Conservation (phyloP, 345 rosid species). For the Turnera subulata region DNA sequence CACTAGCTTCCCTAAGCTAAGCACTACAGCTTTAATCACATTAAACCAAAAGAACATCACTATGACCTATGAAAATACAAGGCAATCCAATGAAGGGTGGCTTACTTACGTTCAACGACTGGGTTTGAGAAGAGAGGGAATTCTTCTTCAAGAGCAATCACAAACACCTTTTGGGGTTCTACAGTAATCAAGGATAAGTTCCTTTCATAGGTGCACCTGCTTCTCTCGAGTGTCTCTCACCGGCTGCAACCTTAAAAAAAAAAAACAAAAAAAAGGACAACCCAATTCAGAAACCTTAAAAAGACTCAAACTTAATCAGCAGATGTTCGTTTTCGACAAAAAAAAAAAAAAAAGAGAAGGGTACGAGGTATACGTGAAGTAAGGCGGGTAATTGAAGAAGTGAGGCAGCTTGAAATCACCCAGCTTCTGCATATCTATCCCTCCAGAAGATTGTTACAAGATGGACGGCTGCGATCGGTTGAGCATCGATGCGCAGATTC, state of each 20-base stretch:
- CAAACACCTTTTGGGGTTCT: slow-evolving; percentile 59
- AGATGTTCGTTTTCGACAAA: background rate
- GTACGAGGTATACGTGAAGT: slow-evolving; percentile 69
- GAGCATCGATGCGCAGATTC: too few species aligned
- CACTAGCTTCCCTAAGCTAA: background rate
- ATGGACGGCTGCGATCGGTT: too few species aligned
- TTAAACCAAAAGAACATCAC: background rate
- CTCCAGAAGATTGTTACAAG: too few species aligned
- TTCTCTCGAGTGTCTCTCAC: slow-evolving; percentile 95
- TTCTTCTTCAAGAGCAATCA: slow-evolving; percentile 73
- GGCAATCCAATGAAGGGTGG: too few species aligned
- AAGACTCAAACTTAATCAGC: background rate
- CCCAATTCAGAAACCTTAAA: background rate
- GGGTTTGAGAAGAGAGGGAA: slow-evolving; percentile 81
- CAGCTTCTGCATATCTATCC: slow-evolving; percentile 61
- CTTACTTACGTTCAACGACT: slow-evolving; percentile 61
- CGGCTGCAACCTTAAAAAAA: slow-evolving; percentile 68
- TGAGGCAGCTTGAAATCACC: slow-evolving; percentile 91
- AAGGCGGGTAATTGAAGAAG: slow-evolving; percentile 94
- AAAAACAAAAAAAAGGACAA: background rate
- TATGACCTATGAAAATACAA: too few species aligned
- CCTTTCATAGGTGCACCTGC: slow-evolving; percentile 92
- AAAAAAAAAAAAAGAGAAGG: background rate
- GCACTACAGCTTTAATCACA: background rate
- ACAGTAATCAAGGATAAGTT: slow-evolving; percentile 79